Conservation (phyloP, 2,329 filamentous ascomycete species). For the Nannizzia gypsea region DNA sequence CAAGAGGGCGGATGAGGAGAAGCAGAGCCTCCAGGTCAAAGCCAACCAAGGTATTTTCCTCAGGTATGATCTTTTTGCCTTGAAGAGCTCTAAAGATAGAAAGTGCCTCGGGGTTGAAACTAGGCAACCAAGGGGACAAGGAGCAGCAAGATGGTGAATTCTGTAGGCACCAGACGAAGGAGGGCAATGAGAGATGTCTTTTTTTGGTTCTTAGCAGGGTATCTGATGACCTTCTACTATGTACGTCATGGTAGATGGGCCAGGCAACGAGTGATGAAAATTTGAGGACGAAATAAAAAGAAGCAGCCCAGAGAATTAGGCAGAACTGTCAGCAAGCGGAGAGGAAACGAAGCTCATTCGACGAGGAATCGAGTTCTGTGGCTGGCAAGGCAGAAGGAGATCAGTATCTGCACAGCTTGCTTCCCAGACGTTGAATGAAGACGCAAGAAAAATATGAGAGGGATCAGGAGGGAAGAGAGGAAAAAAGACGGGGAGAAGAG, state of each 20-base stretch:
- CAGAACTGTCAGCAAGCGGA: background rate
- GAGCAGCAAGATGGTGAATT: background rate
- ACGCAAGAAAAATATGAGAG: background rate
- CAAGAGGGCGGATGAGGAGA: background rate
- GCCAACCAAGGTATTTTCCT: constrained; percentile 2
- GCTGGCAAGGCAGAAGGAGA: background rate
- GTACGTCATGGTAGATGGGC: constrained; percentile 4
- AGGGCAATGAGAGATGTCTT: background rate
- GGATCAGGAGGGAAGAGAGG: background rate
- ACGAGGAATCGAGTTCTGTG: background rate
- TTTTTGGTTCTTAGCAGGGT: background rate
- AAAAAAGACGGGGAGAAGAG: background rate
- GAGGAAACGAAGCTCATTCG: background rate
- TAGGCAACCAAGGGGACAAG: background rate
- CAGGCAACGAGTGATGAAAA: background rate
- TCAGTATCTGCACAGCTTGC: background rate
- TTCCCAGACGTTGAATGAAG: background rate
- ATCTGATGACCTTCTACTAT: constrained; percentile 1
- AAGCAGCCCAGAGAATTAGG: background rate
- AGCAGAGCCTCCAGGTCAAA: background rate
- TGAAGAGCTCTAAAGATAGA: background rate
- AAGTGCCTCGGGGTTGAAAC: background rate
- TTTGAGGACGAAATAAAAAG: background rate
- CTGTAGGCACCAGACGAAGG: background rate
- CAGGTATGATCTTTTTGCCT: background rate